Evolutionary conservation across 2,329 filamentous ascomycete species (phyloP).

Genomic region (Trichophyton mentagrophytes): DNA sequence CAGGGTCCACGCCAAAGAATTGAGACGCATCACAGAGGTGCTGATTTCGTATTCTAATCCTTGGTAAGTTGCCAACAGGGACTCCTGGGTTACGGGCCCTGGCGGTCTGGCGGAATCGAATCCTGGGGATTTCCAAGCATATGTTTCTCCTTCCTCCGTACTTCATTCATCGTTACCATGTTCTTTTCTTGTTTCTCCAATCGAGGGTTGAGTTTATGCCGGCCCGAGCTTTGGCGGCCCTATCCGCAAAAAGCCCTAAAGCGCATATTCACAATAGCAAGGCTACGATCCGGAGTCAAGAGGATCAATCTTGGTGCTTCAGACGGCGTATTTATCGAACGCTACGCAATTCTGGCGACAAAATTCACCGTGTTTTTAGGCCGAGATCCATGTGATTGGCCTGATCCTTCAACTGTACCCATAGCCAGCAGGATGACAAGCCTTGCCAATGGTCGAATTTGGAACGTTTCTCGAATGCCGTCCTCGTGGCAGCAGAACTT

Average conservation of each 20-base stretch:
- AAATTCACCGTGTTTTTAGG: neutral
- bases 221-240: neutral
- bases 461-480: neutral
- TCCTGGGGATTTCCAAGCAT: neutral
- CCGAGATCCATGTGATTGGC: slow-evolving; percentile 2
- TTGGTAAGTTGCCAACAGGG: neutral
- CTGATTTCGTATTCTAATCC: neutral
- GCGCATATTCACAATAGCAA: neutral
- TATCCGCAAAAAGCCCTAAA: neutral
- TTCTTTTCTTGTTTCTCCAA: neutral
- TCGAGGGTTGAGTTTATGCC: neutral
- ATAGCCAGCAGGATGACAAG: neutral
- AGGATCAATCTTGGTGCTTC: neutral
- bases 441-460: neutral
- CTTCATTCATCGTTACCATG: neutral
- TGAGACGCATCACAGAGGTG: neutral
- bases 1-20: neutral
- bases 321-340: neutral
- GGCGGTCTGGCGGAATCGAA: neutral
- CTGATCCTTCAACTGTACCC: neutral
- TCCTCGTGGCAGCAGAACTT: slow-evolving; percentile 3
- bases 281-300: neutral
- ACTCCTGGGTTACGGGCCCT: neutral
- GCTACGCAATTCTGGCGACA: neutral
- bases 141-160: too few relatives aligned